Percentiles rank a stretch among this genome's conserved stretches.
These are phyloP conservation scores for Leishmania gerbilli DNA, from an alignment of 208 protist species.

Conservation along the genomic window DNA sequence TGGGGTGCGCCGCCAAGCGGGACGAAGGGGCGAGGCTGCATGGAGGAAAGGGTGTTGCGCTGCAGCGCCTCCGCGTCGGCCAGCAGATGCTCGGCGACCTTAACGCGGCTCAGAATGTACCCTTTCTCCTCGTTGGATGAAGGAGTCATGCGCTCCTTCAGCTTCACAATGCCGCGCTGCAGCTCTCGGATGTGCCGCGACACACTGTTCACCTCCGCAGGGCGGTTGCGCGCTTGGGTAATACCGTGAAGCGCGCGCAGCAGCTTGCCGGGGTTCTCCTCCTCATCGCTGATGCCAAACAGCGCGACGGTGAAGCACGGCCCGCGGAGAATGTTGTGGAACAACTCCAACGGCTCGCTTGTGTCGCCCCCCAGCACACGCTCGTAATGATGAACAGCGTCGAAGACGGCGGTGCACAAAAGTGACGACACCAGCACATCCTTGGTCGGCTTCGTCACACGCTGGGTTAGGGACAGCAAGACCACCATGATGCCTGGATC, in stretches of 20 bases:
- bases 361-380: conserved; percentile 42
- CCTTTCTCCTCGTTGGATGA: conserved; percentile 45
- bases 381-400: conserved; percentile 72
- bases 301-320: conserved; percentile 58
- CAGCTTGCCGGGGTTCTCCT: conserved; percentile 53
- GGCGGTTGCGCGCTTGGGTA: conserved; percentile 48
- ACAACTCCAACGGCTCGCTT: conserved; percentile 63
- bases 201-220: conserved; percentile 56
- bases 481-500: conserved; percentile 85
- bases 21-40: conserved; percentile 41
- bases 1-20: conserved; percentile 37
- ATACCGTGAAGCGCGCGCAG: conserved; percentile 55
- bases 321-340: conserved; percentile 58
- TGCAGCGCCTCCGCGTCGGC: conserved; percentile 48
- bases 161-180: conserved; percentile 54
- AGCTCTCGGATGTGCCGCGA: conserved; percentile 55
- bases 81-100: conserved; percentile 45
- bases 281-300: conserved; percentile 73
- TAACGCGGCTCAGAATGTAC: conserved; percentile 50
- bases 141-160: conserved; percentile 41
- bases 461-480: conserved; percentile 55
- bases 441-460: conserved; percentile 37
- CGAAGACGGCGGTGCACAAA: conserved; percentile 70
- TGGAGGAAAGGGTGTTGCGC: conserved; percentile 34
- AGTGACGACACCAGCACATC: conserved; percentile 78